Percentiles rank a stretch among this genome's conserved stretches.
These are phyloP conservation scores for Phyllostachys edulis DNA, from an alignment of 176 grass and related monocot species.

Conservation along the genomic window DNA sequence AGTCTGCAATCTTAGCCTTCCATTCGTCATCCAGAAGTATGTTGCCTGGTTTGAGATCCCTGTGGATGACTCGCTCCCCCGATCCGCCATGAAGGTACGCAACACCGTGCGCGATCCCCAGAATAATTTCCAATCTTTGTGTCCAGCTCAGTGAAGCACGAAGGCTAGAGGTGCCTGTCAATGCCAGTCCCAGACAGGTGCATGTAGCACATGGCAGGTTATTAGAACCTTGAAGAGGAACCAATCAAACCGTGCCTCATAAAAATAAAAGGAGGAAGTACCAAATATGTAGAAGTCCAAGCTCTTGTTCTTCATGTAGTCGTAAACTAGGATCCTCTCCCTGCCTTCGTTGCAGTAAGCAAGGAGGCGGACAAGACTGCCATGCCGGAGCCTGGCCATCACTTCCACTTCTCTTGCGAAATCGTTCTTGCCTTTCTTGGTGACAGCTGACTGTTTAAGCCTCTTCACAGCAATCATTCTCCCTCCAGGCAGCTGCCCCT, in stretches of 20 bases:
- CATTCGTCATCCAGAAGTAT: conserved; percentile 31
- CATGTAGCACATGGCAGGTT: too few relatives aligned
- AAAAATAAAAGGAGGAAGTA: neutral
- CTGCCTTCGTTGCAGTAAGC: conserved; percentile 20
- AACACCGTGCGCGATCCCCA: neutral
- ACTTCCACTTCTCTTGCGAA: conserved; percentile 38
- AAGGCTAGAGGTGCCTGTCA: neutral
- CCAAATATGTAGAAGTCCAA: conserved; percentile 30
- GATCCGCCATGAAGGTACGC: conserved; percentile 35
- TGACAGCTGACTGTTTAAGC: neutral
- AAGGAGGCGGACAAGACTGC: conserved; percentile 16
- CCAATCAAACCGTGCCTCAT: too few relatives aligned
- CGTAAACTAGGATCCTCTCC: conserved; percentile 17
- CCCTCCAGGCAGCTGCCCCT: conserved; percentile 24
- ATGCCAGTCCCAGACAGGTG: too few relatives aligned
- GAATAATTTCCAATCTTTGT: conserved; percentile 18
- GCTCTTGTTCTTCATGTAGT: conserved; percentile 25
- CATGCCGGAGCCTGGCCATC: conserved; percentile 29
- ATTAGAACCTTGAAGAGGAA: too few relatives aligned
- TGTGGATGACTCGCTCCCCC: conserved; percentile 27
- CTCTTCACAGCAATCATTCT: conserved; percentile 31
- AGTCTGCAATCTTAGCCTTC: conserved; percentile 29
- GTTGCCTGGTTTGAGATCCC: conserved; percentile 35
- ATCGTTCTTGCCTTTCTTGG: neutral
- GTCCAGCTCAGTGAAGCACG: conserved; percentile 12